A percentile compares a stretch with the other conserved stretches of the same genome.
phyloP scores from a whole-genome alignment of 2,329 filamentous ascomycete species.

The Colletotrichum sp. region DNA sequence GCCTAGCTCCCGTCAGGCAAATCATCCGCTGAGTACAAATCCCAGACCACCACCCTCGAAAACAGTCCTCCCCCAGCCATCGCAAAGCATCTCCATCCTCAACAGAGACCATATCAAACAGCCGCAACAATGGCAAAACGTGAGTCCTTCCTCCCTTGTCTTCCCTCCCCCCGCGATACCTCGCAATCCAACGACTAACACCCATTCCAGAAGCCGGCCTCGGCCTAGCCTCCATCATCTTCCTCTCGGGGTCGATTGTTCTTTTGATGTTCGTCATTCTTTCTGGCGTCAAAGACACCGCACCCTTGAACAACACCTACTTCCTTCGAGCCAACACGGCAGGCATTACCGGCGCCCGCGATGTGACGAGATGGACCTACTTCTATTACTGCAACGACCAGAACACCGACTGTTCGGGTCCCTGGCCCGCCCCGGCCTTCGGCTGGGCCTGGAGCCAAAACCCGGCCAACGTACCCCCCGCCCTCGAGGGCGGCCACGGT shows the following conservation, averaged over 20 bases:
- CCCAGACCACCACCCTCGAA: background rate
- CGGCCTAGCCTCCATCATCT: constrained; percentile 48
- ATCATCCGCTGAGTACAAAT: constrained; percentile 9
- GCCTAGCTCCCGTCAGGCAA: background rate
- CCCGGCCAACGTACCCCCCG: constrained; percentile 46
- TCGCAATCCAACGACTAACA: background rate
- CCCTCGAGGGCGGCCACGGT: constrained; percentile 56
- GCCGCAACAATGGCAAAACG: background rate
- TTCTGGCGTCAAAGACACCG: constrained; percentile 51
- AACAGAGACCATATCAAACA: background rate
- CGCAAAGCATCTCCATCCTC: background rate
- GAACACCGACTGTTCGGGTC: constrained; percentile 67
- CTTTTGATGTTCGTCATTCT: constrained; percentile 66
- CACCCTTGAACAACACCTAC: constrained; percentile 75
- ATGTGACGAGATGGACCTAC: constrained; percentile 84
- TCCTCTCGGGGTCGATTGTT: constrained; percentile 56
- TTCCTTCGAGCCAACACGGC: constrained; percentile 83
- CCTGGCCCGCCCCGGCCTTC: constrained; percentile 70
- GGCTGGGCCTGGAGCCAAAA: constrained; percentile 70
- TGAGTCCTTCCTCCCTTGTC: background rate
- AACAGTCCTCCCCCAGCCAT: background rate
- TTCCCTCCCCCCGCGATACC: background rate
- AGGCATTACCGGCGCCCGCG: constrained; percentile 71
- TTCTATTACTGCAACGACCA: constrained; percentile 78
- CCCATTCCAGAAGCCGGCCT: constrained; percentile 41